A percentile compares a stretch with the other conserved stretches of the same genome.
phyloP scores from a whole-genome alignment of 176 grass and related monocot species.

The Themeda triandra region DNA sequence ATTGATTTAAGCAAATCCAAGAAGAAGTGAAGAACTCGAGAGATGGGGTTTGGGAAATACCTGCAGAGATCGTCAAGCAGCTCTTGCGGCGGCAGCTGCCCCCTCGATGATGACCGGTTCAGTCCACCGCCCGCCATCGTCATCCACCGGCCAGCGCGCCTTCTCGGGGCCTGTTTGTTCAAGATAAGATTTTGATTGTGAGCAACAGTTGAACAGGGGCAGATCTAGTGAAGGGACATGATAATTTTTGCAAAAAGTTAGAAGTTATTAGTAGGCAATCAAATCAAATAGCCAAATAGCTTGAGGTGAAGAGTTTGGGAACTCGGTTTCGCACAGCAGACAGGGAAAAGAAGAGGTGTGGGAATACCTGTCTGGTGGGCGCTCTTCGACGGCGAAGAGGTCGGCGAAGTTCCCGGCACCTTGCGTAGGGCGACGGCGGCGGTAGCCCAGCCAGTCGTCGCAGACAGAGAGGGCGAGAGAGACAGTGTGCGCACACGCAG shows the following conservation, averaged over 20 bases:
- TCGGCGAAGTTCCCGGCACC: neutral
- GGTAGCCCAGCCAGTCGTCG: neutral
- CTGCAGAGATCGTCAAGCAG: constrained; percentile 99
- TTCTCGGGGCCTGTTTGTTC: neutral
- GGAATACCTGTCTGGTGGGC: neutral
- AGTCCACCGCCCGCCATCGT: constrained; percentile 50
- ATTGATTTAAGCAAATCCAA: constrained; percentile 15
- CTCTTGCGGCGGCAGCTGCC: constrained; percentile 71
- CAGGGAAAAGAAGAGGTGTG: neutral
- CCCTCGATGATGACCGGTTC: constrained; percentile 43
- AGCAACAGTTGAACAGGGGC: neutral
- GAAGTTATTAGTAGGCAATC: too few relatives aligned
- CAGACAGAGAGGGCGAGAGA: neutral
- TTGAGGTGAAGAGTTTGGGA: neutral
- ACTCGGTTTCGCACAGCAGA: neutral
- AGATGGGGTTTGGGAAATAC: constrained; percentile 28
- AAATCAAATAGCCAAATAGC: neutral
- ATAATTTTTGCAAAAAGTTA: too few relatives aligned
- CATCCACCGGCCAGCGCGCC: constrained; percentile 30
- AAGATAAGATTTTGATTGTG: neutral
- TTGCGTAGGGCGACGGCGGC: neutral
- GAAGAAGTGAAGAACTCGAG: neutral
- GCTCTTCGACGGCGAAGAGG: neutral
- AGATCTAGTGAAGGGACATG: too few relatives aligned
- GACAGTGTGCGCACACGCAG: neutral